Conservation (phyloP, 345 rosid genomes). For the Linum trigynum region DNA sequence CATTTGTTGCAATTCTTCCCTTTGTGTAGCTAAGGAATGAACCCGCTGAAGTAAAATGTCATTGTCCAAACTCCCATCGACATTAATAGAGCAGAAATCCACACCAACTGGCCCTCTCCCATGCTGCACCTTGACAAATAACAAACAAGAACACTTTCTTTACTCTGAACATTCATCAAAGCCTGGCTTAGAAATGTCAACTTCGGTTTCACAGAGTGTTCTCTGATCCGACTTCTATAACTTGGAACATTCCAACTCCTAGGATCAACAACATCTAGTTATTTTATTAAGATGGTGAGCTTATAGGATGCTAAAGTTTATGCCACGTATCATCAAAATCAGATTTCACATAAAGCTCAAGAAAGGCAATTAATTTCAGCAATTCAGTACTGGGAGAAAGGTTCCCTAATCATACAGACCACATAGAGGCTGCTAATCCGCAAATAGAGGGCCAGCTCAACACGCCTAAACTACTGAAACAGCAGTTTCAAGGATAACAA, state of each 20-base stretch:
- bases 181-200: not conserved
- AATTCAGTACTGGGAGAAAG: not conserved
- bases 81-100: conserved; percentile 47
- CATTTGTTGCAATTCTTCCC: conserved; percentile 61
- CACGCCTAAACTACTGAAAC: not conserved
- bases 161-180: not conserved
- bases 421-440: not conserved
- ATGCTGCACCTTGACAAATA: conserved; percentile 56
- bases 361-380: not conserved
- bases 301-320: not conserved
- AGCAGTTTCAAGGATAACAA: not conserved
- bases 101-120: conserved; percentile 58
- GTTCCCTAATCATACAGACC: not conserved
- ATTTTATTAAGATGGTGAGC: not conserved
- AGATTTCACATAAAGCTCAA: not conserved
- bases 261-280: not conserved
- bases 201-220: conserved; percentile 67
- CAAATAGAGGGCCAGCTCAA: not conserved
- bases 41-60: conserved; percentile 61
- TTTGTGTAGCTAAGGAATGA: conserved; percentile 42
- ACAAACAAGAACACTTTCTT: conserved; percentile 19
- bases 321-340: not conserved
- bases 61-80: conserved; percentile 41
- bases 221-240: conserved; percentile 63
- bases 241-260: conserved; percentile 64